Evolutionary conservation across 345 rosid species (phyloP).

Genomic region (Melaleuca quinquenervia): DNA sequence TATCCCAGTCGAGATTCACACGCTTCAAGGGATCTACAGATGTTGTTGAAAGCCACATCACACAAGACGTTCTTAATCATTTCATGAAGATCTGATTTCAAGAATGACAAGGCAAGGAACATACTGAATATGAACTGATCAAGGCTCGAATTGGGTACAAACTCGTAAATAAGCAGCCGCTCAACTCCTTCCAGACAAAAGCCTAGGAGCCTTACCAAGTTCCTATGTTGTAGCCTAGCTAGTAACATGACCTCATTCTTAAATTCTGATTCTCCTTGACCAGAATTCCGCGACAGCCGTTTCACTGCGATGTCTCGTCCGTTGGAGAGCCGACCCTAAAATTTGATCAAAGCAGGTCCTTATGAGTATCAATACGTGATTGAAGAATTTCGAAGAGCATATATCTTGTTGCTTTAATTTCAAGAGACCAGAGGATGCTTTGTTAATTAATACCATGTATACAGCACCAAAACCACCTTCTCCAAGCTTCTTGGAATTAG

Average conservation of each 20-base stretch:
- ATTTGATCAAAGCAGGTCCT: not conserved
- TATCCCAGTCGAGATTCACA: slow-evolving; percentile 14
- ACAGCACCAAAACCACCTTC: slow-evolving; percentile 16
- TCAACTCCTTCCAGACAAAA: slow-evolving; percentile 31
- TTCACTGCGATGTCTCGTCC: slow-evolving; percentile 28
- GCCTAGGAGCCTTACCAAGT: slow-evolving; percentile 30
- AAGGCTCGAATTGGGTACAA: slow-evolving; percentile 31
- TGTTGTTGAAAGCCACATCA: not conserved
- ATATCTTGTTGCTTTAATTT: not conserved
- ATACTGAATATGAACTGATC: slow-evolving; percentile 30
- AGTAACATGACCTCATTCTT: slow-evolving; percentile 27
- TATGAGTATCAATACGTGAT: too few species aligned
- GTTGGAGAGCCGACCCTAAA: slow-evolving; percentile 11
- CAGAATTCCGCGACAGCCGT: slow-evolving; percentile 19
- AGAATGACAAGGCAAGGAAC: not conserved
- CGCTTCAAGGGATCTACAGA: slow-evolving; percentile 11
- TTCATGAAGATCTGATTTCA: too few species aligned
- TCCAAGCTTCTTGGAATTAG: slow-evolving; percentile 14
- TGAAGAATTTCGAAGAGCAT: not conserved
- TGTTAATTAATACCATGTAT: slow-evolving; percentile 6
- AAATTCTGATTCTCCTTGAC: slow-evolving; percentile 31
- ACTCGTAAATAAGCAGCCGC: slow-evolving; percentile 40
- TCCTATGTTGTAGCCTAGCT: slow-evolving; percentile 37
- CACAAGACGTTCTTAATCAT: not conserved
- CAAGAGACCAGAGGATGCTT: not conserved